Evolutionary conservation across 2,329 filamentous ascomycete species (phyloP).

Genomic region (Fonsecaea monophora): DNA sequence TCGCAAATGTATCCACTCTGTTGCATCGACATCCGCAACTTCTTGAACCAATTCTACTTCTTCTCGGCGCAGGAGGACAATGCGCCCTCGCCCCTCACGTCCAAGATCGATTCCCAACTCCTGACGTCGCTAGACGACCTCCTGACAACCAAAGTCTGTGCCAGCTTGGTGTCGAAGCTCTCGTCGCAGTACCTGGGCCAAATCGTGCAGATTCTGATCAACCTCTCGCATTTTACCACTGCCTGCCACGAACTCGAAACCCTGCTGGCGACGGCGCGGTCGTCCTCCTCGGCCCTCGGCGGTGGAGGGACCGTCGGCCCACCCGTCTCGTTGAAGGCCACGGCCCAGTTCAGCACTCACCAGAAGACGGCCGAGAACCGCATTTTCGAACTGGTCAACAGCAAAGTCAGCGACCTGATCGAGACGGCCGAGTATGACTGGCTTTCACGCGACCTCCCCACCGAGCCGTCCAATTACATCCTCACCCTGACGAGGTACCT

Average conservation of each 20-base stretch:
- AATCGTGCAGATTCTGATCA: conserved; percentile 98
- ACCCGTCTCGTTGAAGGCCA: conserved; percentile 60
- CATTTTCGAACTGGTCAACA: conserved; percentile 98
- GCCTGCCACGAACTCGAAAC: conserved; percentile 90
- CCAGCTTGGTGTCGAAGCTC: conserved; percentile 84
- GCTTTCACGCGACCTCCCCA: conserved; percentile 66
- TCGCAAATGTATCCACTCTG: conserved; percentile 99
- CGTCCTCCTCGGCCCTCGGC: conserved; percentile 56
- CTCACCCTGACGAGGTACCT: conserved; percentile 91
- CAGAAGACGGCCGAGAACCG: conserved; percentile 97
- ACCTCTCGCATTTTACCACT: conserved; percentile 93
- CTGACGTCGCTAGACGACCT: conserved; percentile 90
- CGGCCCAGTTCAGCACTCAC: conserved; percentile 82
- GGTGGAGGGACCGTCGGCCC: conserved; percentile 58
- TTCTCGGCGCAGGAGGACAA: conserved; percentile 93
- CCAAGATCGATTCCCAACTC: conserved; percentile 88
- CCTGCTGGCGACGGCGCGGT: conserved; percentile 82
- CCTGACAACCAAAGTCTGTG: conserved; percentile 90
- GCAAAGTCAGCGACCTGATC: conserved; percentile 96
- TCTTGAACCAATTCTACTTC: conserved; percentile 97
- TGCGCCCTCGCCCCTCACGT: conserved; percentile 69
- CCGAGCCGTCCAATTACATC: conserved; percentile 90
- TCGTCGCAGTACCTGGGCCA: conserved; percentile 94
- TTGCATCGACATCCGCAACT: conserved; percentile 97
- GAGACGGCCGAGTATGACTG: conserved; percentile 98